Base-by-base conservation (phyloP, 805 yeast genomes). In the Pichia scutulata region DNA sequence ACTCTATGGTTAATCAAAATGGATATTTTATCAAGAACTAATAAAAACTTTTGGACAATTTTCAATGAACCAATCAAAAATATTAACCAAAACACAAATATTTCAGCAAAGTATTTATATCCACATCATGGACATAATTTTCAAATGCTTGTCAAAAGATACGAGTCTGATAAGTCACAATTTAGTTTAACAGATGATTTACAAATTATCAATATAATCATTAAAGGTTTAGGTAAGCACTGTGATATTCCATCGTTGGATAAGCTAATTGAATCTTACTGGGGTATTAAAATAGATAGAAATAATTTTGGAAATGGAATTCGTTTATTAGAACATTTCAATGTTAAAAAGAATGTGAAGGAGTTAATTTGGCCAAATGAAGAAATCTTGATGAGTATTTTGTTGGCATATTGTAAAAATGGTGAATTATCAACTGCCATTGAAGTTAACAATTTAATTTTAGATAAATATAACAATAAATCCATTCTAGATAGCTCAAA, bases 321-420 rank as follows among this genome's bases (percentile, higher is more conserved):
- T 16, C 41, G 44, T 14, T n/a, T 46, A 6, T n/a, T 41, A 9
- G 39, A 47, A 40, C 43, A 50, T 30, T 54, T 55, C 16, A 42
- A 41, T 9, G 42, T 52, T 2, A 47, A 44, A 5, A 44, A 42
- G 16, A 46, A 40, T 13, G 39, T 45, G 2, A 47, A 45, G 13
- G 54, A 52, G 12, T 50, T 55, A 25, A 41, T 50, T 5, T 61
- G 59, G 51, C 74, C 74, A 7, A 50, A 60, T 46, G 50, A 49
- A 24, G 42, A 50, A 10, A 50, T 56, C 3, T 55, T 70, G 24
- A 55, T 55, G 13, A 60, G 66, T 9, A 58, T 70, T 4, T 39
- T 69, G 1, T 52, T 60, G 14, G 58, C 70, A 0, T 68, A 63
- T 51, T 49, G 63, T 7, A 60, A 59, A 50, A 66, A 67, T 47